Percentiles rank a stretch among this genome's conserved stretches.
phyloP scores from a whole-genome alignment of 1,284 basidiomycete genomes.

The Cutaneotrichosporon cyanovorans region DNA sequence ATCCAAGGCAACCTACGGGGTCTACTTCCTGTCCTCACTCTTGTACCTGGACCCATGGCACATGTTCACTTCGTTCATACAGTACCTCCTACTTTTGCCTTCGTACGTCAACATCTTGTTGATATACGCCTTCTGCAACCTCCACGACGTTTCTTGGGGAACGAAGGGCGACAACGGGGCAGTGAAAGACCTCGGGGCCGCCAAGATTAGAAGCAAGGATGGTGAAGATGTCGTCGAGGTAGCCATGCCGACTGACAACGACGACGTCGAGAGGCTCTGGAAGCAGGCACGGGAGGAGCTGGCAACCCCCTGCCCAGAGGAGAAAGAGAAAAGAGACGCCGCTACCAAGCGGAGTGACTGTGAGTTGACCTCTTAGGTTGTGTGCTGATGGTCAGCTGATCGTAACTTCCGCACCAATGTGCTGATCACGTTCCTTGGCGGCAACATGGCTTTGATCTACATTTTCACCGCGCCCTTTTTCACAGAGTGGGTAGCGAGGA shows the following conservation, averaged over 20 bases:
- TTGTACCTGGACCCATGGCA: constrained; percentile 89
- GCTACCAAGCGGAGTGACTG: constrained; percentile 79
- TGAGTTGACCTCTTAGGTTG: background rate
- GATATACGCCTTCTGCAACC: constrained; percentile 62
- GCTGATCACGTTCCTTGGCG: constrained; percentile 74
- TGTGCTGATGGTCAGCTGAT: constrained; percentile 2
- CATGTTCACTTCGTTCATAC: constrained; percentile 76
- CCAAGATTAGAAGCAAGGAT: constrained; percentile 66
- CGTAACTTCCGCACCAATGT: constrained; percentile 56
- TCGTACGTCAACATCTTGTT: constrained; percentile 73
- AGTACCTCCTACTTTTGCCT: constrained; percentile 48
- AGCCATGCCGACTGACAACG: constrained; percentile 66
- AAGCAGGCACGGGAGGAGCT: constrained; percentile 60
- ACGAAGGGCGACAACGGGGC: constrained; percentile 84
- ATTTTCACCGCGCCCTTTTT: constrained; percentile 74
- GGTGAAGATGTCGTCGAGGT: constrained; percentile 75
- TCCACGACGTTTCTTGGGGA: constrained; percentile 78
- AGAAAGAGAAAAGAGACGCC: constrained; percentile 74
- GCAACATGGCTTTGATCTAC: constrained; percentile 75
- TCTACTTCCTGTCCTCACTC: constrained; percentile 77
- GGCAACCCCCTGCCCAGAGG: constrained; percentile 50
- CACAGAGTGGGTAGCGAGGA: constrained; percentile 44
- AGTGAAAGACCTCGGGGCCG: constrained; percentile 74
- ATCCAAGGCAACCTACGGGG: constrained; percentile 68
- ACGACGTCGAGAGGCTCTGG: constrained; percentile 84